A percentile compares a stretch with the other conserved stretches of the same genome.
Conservation (phyloP, 1,284 basidiomycete genomes). For the Lignosus rhinocerotis region DNA sequence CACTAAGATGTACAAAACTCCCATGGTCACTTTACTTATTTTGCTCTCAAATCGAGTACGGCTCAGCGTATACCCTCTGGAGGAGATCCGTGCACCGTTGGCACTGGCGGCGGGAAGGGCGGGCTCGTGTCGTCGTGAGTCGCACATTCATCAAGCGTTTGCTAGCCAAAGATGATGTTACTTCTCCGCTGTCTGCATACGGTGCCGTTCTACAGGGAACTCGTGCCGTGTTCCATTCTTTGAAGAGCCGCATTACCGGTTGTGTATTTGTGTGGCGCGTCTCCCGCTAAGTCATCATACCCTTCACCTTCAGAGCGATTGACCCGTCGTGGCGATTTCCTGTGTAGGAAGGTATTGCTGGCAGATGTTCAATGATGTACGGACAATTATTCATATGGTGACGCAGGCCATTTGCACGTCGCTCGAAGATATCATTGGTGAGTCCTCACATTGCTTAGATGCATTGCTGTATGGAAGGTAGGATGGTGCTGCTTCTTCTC, state of each 20-base stretch:
- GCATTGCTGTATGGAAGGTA: no score
- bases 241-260: neutral
- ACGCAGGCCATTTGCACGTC: no score
- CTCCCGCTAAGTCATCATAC: constrained; percentile 1
- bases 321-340: neutral
- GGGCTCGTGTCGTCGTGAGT: constrained; percentile 33
- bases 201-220: neutral
- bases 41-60: constrained; percentile 11
- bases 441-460: no score
- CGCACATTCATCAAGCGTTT: constrained; percentile 26
- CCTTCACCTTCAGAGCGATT: neutral
- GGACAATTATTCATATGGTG: no score
- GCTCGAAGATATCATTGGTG: no score
- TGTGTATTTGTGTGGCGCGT: neutral
- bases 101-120: neutral
- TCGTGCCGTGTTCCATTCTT: neutral
- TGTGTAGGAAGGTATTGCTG: neutral
- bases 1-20: constrained; percentile 34
- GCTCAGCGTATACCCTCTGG: neutral
- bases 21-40: constrained; percentile 24
- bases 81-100: neutral
- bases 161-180: constrained; percentile 16
- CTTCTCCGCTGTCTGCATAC: constrained; percentile 3
- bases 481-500: no score
- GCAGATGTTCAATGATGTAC: no score